Conservation (phyloP, 306 rosid genomes). For the Cicer bijugum region DNA sequence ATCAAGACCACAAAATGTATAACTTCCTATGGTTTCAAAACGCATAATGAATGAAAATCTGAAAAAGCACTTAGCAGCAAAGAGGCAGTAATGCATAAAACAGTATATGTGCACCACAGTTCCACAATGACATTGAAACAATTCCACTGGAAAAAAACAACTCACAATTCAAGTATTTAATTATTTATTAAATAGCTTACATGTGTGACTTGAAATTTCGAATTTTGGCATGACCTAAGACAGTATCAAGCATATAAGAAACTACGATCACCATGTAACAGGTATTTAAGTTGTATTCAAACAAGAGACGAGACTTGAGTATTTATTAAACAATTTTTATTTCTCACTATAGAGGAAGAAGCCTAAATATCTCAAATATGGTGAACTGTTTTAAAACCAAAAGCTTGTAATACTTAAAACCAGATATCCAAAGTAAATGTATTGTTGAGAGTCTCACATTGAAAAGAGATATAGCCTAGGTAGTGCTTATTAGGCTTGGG, state of each 20-base stretch:
- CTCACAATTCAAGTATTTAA: conserved; percentile 6
- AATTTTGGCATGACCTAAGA: background rate
- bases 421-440: conserved; percentile 17
- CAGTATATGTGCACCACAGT: background rate
- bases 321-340: background rate
- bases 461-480: background rate
- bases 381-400: conserved; percentile 20
- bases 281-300: conserved; percentile 6
- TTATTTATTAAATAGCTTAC: background rate
- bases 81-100: background rate
- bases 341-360: conserved; percentile 14
- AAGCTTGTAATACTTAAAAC: background rate
- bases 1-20: background rate
- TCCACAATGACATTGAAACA: background rate
- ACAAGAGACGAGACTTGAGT: conserved; percentile 17
- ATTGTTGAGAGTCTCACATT: background rate
- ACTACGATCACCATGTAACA: conserved; percentile 3
- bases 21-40: background rate
- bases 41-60: conserved; percentile 1
- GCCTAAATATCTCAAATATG: conserved; percentile 4
- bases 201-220: conserved; percentile 9
- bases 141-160: background rate
- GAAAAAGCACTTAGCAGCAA: background rate
- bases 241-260: conserved; percentile 11
- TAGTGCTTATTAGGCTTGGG: background rate